Evolutionary conservation across 768 basidiomycete genomes (phyloP).

Genomic region (Tricholoma saponaceum): DNA sequence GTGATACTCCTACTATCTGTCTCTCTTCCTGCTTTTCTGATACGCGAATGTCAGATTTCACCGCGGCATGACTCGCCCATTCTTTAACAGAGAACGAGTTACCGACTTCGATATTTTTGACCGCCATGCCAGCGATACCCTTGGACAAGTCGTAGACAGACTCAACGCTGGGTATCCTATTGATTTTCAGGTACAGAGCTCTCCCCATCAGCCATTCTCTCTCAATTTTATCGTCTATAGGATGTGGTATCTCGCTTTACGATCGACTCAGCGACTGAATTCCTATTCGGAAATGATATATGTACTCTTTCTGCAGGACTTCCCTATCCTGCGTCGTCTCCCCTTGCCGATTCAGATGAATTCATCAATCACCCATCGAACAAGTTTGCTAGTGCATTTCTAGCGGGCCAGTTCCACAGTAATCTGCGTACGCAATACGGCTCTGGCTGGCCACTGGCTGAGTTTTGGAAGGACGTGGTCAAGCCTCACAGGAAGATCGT

Average conservation of each 20-base stretch:
- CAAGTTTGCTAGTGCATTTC: slow-evolving; percentile 47
- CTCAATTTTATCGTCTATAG: slow-evolving; percentile 12
- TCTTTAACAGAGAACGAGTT: slow-evolving; percentile 60
- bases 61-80: slow-evolving; percentile 64
- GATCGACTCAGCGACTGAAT: slow-evolving; percentile 59
- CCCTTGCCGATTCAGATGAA: slow-evolving; percentile 21
- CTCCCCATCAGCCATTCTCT: not conserved
- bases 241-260: slow-evolving; percentile 50
- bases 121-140: slow-evolving; percentile 43
- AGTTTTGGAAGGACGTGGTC: slow-evolving; percentile 48
- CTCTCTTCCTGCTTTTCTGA: not conserved
- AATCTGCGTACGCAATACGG: slow-evolving; percentile 32
- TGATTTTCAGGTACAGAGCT: slow-evolving; percentile 52
- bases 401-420: slow-evolving; percentile 31
- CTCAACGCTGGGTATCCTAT: slow-evolving; percentile 44
- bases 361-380: slow-evolving; percentile 33
- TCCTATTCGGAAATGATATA: slow-evolving; percentile 53
- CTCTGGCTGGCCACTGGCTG: slow-evolving; percentile 42
- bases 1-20: slow-evolving; percentile 10
- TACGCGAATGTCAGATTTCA: slow-evolving; percentile 43
- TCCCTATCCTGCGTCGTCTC: slow-evolving; percentile 39
- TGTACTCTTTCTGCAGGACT: slow-evolving; percentile 44
- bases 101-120: slow-evolving; percentile 63
- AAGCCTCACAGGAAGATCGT: slow-evolving; percentile 42
- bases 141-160: slow-evolving; percentile 40